Evolutionary conservation across 495 filamentous ascomycete genomes (phyloP).

Genomic region (Aspergillus baeticus): DNA sequence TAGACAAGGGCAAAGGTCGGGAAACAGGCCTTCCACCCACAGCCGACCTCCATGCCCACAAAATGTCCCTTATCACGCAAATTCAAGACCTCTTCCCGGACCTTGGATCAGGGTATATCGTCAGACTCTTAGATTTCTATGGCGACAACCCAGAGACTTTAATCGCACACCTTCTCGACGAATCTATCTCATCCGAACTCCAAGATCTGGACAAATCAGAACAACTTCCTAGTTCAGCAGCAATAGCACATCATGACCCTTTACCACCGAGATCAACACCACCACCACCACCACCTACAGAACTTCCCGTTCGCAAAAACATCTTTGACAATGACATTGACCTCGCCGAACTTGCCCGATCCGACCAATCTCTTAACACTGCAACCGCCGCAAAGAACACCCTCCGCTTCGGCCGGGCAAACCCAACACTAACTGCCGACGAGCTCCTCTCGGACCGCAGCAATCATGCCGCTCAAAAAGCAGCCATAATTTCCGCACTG

Average conservation of each 20-base stretch:
- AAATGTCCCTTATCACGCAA: constrained; percentile 78
- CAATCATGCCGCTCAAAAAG: constrained; percentile 66
- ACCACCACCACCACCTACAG: constrained; percentile 29
- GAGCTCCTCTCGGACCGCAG: constrained; percentile 49
- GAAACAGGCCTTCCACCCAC: constrained; percentile 39
- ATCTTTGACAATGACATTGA: constrained; percentile 74
- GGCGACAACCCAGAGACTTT: constrained; percentile 74
- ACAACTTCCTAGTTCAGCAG: constrained; percentile 30
- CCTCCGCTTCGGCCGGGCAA: constrained; percentile 74
- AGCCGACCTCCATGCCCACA: constrained; percentile 70
- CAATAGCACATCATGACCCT: constrained; percentile 22
- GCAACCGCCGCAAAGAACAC: constrained; percentile 42
- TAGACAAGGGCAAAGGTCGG: constrained; percentile 68
- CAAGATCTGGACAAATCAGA: constrained; percentile 40
- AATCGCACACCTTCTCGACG: constrained; percentile 81
- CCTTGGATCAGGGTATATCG: constrained; percentile 79
- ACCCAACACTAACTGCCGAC: constrained; percentile 64
- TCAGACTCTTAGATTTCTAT: constrained; percentile 77
- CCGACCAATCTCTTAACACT: constrained; percentile 3
- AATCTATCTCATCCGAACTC: constrained; percentile 61
- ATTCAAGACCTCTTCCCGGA: constrained; percentile 93
- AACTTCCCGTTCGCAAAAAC: constrained; percentile 53
- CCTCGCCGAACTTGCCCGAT: constrained; percentile 65
- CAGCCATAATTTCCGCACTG: constrained; percentile 86
- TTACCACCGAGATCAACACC: constrained; percentile 44